phyloP scores from a whole-genome alignment of 2,329 filamentous ascomycete genomes.

The Calycina herbarum region DNA sequence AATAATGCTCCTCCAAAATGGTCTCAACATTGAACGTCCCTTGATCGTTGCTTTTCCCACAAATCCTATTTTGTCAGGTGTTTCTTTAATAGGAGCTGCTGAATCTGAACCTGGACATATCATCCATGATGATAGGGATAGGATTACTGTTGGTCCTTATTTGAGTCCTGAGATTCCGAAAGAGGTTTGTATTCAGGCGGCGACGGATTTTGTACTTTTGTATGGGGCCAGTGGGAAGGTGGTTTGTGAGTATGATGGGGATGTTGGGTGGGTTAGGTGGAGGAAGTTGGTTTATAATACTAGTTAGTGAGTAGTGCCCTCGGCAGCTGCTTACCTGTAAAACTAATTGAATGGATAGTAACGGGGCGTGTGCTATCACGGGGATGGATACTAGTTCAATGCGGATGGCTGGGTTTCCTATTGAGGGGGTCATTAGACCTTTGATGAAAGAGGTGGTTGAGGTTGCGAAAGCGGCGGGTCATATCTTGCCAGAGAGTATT shows the following conservation, averaged over 20 bases:
- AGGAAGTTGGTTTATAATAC: slow-evolving; percentile 33
- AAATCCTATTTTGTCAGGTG: slow-evolving; percentile 30
- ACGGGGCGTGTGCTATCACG: slow-evolving; percentile 29
- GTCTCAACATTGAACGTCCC: slow-evolving; percentile 33
- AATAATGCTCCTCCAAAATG: slow-evolving; percentile 33
- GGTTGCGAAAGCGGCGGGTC: slow-evolving; percentile 30
- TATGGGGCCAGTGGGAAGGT: slow-evolving; percentile 29
- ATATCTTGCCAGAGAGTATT: slow-evolving; percentile 28
- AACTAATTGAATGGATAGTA: slow-evolving; percentile 10
- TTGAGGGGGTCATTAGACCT: slow-evolving; percentile 33
- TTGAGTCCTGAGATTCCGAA: slow-evolving; percentile 19
- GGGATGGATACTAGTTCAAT: slow-evolving; percentile 30
- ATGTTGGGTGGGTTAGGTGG: slow-evolving; percentile 30
- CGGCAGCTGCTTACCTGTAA: not conserved
- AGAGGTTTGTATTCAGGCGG: slow-evolving; percentile 15
- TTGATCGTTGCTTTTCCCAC: slow-evolving; percentile 28
- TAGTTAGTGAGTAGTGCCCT: slow-evolving; percentile 18
- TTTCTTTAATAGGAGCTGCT: slow-evolving; percentile 30
- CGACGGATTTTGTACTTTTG: slow-evolving; percentile 27
- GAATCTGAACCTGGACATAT: slow-evolving; percentile 27
- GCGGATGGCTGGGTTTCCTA: slow-evolving; percentile 34
- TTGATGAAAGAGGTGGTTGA: slow-evolving; percentile 34
- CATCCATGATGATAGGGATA: slow-evolving; percentile 29
- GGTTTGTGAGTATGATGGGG: slow-evolving; percentile 24
- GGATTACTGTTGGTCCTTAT: slow-evolving; percentile 28